Conservation (phyloP, 1,139 yeast species). For the Meyerozyma sp. region DNA sequence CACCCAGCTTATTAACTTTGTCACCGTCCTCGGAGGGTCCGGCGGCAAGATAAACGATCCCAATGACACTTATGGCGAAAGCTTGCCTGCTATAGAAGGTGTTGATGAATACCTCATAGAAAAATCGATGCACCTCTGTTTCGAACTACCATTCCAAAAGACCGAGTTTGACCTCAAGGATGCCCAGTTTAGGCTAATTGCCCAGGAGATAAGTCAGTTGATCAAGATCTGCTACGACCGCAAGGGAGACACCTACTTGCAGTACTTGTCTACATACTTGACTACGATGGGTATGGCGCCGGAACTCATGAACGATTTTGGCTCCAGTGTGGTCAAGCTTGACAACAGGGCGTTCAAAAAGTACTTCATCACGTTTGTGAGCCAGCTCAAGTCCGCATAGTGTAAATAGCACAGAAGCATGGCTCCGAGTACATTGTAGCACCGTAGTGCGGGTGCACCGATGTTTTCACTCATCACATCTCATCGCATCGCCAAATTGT, state of each 20-base stretch:
- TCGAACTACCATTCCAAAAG: constrained; percentile 76
- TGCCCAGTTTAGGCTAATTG: constrained; percentile 70
- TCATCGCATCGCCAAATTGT: not conserved
- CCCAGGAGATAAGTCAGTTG: constrained; percentile 69
- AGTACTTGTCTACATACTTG: constrained; percentile 49
- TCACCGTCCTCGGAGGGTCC: constrained; percentile 57
- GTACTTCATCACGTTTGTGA: constrained; percentile 55
- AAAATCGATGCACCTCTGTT: constrained; percentile 61
- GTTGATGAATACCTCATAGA: constrained; percentile 66
- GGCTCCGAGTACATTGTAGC: not conserved
- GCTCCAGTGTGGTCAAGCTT: constrained; percentile 47
- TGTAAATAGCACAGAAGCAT: constrained; percentile 2
- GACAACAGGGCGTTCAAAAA: constrained; percentile 61
- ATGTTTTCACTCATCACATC: not conserved
- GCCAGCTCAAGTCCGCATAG: constrained; percentile 26
- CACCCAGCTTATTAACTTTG: constrained; percentile 62
- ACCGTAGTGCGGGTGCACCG: not conserved
- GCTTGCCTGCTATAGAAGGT: constrained; percentile 58
- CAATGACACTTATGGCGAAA: constrained; percentile 49
- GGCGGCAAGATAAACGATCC: constrained; percentile 57
- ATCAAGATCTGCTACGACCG: constrained; percentile 56
- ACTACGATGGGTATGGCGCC: constrained; percentile 57
- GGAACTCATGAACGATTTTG: constrained; percentile 51
- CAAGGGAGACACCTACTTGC: constrained; percentile 37
- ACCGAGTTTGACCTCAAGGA: constrained; percentile 63